Conservation (phyloP, 352 stramenopile species). For the Phytophthora citrophthora region DNA sequence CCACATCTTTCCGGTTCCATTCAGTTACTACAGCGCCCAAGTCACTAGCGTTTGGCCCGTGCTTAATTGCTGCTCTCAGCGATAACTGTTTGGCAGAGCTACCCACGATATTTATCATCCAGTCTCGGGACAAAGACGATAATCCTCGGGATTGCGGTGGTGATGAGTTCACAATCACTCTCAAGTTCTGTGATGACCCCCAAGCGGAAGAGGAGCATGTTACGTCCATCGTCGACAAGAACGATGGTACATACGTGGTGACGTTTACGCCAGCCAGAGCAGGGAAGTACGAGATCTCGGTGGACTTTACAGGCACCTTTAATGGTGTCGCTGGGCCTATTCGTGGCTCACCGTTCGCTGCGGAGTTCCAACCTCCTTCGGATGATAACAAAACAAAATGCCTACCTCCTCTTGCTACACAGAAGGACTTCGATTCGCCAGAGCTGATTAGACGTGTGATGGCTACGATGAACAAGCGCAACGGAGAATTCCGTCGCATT, state of each 20-base stretch:
- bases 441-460: constrained; percentile 79
- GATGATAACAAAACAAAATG: constrained; percentile 83
- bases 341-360: constrained; percentile 92
- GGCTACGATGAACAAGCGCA: constrained; percentile 86
- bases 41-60: constrained; percentile 95
- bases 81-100: constrained; percentile 73
- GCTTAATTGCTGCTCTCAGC: constrained; percentile 68
- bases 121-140: constrained; percentile 90
- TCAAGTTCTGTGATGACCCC: constrained; percentile 56
- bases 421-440: constrained; percentile 80
- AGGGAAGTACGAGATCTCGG: constrained; percentile 88
- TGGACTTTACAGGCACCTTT: constrained; percentile 95
- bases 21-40: constrained; percentile 92
- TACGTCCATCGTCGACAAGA: constrained; percentile 82
- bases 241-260: constrained; percentile 95
- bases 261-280: constrained; percentile 83
- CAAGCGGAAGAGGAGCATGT: constrained; percentile 50
- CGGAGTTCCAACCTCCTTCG: constrained; percentile 42
- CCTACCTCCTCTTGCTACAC: constrained; percentile 63
- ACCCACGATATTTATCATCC: constrained; percentile 92
- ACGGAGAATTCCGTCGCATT: constrained; percentile 80
- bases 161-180: constrained; percentile 92
- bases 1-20: constrained; percentile 91
- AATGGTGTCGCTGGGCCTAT: constrained; percentile 92
- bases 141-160: constrained; percentile 92